A percentile compares a stretch with the other conserved stretches of the same genome.
Evolutionary conservation across 352 stramenopile genomes (phyloP).

Genomic region (Globisporangium nunn): DNA sequence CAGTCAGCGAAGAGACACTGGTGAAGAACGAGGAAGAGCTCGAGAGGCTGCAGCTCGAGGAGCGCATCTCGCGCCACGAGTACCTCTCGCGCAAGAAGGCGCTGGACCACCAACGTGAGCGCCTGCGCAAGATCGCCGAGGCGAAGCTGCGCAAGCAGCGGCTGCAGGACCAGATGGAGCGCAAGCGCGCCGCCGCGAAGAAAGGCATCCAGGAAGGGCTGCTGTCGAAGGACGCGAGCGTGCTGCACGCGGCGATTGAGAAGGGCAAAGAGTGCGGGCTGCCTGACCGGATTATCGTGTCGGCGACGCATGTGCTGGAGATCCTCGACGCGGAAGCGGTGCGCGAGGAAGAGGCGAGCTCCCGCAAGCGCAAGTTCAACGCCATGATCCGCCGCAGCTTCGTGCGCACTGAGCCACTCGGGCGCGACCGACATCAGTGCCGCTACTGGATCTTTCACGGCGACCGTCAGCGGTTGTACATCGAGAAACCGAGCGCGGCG

Average conservation of each 20-base stretch:
- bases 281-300: conserved; percentile 56
- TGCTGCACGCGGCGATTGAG: conserved; percentile 55
- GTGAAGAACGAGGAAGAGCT: conserved; percentile 70
- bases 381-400: conserved; percentile 59
- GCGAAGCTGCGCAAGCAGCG: conserved; percentile 62
- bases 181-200: conserved; percentile 49
- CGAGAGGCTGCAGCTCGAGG: conserved; percentile 48
- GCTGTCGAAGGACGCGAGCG: conserved; percentile 41
- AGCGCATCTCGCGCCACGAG: conserved; percentile 72
- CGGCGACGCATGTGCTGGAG: conserved; percentile 65
- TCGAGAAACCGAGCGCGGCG: conserved; percentile 44
- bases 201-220: conserved; percentile 61
- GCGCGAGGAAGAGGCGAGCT: conserved; percentile 57
- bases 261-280: conserved; percentile 70
- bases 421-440: conserved; percentile 45
- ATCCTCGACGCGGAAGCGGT: conserved; percentile 59
- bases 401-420: conserved; percentile 68
- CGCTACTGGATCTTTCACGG: conserved; percentile 75
- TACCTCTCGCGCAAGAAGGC: conserved; percentile 74
- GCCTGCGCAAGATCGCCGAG: conserved; percentile 43
- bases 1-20: conserved; percentile 49
- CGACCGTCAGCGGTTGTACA: conserved; percentile 57
- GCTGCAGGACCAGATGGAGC: conserved; percentile 54
- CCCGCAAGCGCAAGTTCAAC: conserved; percentile 55
- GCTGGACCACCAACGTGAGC: conserved; percentile 59